These are phyloP conservation scores for Ophiostoma tasmaniense DNA, from an alignment of 2,329 filamentous ascomycete species.

Conservation along the genomic window DNA sequence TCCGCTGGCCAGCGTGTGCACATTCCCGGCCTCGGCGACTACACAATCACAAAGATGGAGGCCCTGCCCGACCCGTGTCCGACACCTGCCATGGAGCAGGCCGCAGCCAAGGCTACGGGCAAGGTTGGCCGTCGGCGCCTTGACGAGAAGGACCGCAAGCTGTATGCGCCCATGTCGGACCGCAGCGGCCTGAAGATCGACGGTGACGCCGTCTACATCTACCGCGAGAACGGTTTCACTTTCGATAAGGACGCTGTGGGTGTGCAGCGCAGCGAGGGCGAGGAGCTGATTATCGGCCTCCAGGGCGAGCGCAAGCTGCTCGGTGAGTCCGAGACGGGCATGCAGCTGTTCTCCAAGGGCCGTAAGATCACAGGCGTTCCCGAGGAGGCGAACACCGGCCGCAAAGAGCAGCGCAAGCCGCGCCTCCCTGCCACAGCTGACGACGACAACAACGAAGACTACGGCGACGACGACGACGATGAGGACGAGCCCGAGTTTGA, in stretches of 20 bases:
- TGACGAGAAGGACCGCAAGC: slow-evolving; percentile 92
- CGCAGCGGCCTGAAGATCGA: slow-evolving; percentile 93
- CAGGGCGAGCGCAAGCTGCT: slow-evolving; percentile 76
- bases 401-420: slow-evolving; percentile 50
- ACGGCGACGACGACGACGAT: slow-evolving; percentile 40
- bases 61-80: slow-evolving; percentile 88
- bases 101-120: slow-evolving; percentile 71
- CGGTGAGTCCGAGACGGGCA: slow-evolving; percentile 71
- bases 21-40: slow-evolving; percentile 84
- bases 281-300: slow-evolving; percentile 85
- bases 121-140: slow-evolving; percentile 67
- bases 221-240: slow-evolving; percentile 60
- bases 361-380: slow-evolving; percentile 53
- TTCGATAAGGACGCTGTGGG: slow-evolving; percentile 62
- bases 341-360: slow-evolving; percentile 78
- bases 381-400: slow-evolving; percentile 51
- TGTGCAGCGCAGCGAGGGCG: slow-evolving; percentile 78
- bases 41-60: slow-evolving; percentile 76
- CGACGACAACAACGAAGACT: slow-evolving; percentile 43
- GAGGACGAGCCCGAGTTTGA: slow-evolving; percentile 42
- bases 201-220: slow-evolving; percentile 91
- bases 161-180: slow-evolving; percentile 97
- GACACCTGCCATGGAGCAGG: slow-evolving; percentile 83
- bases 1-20: slow-evolving; percentile 80
- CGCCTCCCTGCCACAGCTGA: slow-evolving; percentile 51